Evolutionary conservation across 177 flowering plant species (phyloP).

Genomic region (Tripterygium wilfordii): DNA sequence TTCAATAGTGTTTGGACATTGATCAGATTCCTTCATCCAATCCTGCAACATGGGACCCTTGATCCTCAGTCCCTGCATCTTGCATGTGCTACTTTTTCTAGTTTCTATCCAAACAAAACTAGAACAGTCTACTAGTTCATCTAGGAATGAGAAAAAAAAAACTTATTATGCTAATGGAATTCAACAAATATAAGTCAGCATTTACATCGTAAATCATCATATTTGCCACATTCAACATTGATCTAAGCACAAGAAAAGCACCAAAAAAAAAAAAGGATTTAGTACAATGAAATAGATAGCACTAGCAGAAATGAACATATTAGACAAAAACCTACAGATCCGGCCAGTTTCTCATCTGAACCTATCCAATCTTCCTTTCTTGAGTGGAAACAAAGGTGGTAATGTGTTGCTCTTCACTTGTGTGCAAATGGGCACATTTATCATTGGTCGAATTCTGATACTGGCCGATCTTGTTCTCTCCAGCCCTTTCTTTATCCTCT

Average conservation of each 20-base stretch:
- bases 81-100: conserved; percentile 9
- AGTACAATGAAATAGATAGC: too few relatives aligned
- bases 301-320: conserved; percentile 13
- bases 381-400: conserved; percentile 61
- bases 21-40: conserved; percentile 5
- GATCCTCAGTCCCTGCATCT: conserved; percentile 6
- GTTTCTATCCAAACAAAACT: conserved; percentile 4
- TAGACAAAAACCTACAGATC: conserved; percentile 13
- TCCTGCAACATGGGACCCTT: conserved; percentile 5
- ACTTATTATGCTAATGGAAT: too few relatives aligned
- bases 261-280: too few relatives aligned
- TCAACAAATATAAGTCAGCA: too few relatives aligned
- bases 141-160: too few relatives aligned
- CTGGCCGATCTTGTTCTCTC: conserved; percentile 74
- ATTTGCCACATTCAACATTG: too few relatives aligned
- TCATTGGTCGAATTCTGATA: conserved; percentile 64
- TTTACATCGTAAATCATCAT: too few relatives aligned
- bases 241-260: conserved; percentile 12
- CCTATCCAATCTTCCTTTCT: conserved; percentile 47
- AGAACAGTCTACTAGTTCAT: too few relatives aligned
- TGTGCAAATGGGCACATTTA: conserved; percentile 68
- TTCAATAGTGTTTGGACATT: too few relatives aligned
- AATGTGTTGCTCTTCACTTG: conserved; percentile 40
- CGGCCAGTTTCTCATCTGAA: conserved; percentile 6
- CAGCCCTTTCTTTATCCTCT: conserved; percentile 68